Evolutionary conservation across 371 early-diverging fungal genomes (phyloP).

Genomic region (Circinella umbellata): DNA sequence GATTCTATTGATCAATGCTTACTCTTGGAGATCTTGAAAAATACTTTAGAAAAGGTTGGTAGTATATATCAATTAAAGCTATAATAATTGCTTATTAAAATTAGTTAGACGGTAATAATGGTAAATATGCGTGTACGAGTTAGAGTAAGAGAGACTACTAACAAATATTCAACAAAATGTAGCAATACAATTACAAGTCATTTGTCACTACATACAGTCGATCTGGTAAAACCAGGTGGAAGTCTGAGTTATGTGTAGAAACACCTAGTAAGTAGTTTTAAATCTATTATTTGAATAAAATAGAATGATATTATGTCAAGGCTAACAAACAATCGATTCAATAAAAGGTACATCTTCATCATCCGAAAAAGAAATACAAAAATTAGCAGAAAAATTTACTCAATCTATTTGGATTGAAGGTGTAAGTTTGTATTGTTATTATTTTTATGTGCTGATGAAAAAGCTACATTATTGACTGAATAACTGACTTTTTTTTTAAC

Average conservation of each 20-base stretch:
- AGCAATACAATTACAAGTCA: background rate
- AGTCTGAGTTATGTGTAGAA: background rate
- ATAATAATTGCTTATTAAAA: background rate
- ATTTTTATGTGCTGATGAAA: background rate
- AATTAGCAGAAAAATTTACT: background rate
- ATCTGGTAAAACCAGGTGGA: background rate
- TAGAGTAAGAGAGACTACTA: no score
- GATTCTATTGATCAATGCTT: conserved; percentile 79
- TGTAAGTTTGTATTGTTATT: background rate
- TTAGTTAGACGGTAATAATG: background rate
- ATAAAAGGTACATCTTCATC: background rate
- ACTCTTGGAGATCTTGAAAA: conserved; percentile 63
- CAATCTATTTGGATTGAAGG: background rate
- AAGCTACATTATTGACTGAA: no score
- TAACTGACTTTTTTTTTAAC: no score
- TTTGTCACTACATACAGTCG: background rate
- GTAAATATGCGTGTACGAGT: background rate
- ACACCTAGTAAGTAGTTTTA: background rate
- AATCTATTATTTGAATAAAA: background rate
- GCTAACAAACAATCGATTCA: no score
- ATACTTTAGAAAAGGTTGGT: conserved; percentile 52
- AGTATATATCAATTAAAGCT: background rate
- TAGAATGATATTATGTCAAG: no score
- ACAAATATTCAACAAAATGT: background rate
- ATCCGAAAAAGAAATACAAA: background rate